Conservation (phyloP, 2,329 filamentous ascomycete genomes). For the Podosphaera xanthii region DNA sequence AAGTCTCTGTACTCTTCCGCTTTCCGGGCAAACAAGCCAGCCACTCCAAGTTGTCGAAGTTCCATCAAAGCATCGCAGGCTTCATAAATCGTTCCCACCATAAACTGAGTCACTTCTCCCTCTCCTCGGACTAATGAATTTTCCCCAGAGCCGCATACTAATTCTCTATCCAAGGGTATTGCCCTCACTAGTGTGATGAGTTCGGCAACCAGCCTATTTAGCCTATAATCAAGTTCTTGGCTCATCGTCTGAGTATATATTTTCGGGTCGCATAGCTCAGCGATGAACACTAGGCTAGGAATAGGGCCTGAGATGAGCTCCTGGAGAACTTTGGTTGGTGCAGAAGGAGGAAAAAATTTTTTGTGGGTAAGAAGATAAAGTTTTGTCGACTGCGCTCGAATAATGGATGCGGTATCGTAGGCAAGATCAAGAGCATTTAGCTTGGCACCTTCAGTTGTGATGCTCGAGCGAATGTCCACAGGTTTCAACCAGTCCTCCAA, state of each 20-base stretch:
- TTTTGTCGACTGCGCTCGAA: conserved; percentile 69
- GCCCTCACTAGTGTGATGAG: conserved; percentile 34
- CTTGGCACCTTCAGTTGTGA: not conserved
- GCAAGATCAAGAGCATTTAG: conserved; percentile 43
- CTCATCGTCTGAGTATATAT: conserved; percentile 41
- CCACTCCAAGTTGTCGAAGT: conserved; percentile 43
- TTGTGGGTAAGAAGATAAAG: conserved; percentile 71
- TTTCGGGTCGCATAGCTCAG: conserved; percentile 37
- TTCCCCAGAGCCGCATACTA: conserved; percentile 24
- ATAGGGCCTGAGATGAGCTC: conserved; percentile 53
- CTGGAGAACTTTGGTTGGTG: conserved; percentile 44
- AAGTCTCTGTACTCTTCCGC: conserved; percentile 53
- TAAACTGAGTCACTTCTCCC: conserved; percentile 31
- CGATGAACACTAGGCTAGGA: conserved; percentile 48
- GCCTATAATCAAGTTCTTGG: conserved; percentile 36
- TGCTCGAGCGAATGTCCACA: too few species aligned
- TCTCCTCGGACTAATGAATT: conserved; percentile 18
- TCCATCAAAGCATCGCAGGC: conserved; percentile 51
- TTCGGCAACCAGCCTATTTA: conserved; percentile 37
- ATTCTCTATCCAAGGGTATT: conserved; percentile 35
- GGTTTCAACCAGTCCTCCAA: too few species aligned
- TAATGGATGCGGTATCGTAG: conserved; percentile 45
- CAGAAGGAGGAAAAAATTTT: conserved; percentile 63
- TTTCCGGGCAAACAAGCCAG: conserved; percentile 45
- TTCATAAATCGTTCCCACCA: conserved; percentile 64